phyloP scores from a whole-genome alignment of 768 basidiomycete species.

The Plicaturopsis crispa region DNA sequence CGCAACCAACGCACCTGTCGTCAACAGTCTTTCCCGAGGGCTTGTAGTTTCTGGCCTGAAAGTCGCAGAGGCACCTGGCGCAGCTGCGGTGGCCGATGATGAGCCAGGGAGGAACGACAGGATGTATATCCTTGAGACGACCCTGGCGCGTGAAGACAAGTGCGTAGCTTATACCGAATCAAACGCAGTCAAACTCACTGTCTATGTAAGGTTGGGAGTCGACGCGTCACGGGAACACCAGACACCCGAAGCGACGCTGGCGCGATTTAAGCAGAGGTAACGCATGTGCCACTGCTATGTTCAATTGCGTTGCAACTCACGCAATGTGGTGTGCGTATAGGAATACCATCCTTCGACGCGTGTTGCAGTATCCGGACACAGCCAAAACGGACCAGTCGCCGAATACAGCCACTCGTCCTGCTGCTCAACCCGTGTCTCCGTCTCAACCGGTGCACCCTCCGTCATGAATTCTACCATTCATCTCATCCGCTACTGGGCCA shows the following conservation, averaged over 20 bases:
- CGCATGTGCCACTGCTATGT: slow-evolving; percentile 8
- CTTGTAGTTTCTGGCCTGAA: slow-evolving; percentile 51
- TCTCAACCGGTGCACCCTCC: too few relatives aligned
- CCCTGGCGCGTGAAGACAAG: slow-evolving; percentile 37
- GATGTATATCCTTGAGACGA: slow-evolving; percentile 75
- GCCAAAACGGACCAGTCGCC: too few relatives aligned
- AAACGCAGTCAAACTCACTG: not conserved
- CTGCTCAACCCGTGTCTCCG: too few relatives aligned
- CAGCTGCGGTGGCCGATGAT: slow-evolving; percentile 44
- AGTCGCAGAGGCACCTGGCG: slow-evolving; percentile 68
- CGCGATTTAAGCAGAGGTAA: slow-evolving; percentile 66
- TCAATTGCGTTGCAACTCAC: not conserved
- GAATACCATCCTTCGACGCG: slow-evolving; percentile 46
- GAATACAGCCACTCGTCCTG: too few relatives aligned
- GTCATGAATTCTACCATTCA: too few relatives aligned
- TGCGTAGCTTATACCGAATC: not conserved
- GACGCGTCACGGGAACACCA: slow-evolving; percentile 25
- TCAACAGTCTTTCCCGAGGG: slow-evolving; percentile 42
- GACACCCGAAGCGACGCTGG: slow-evolving; percentile 42
- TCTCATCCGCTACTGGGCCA: too few relatives aligned
- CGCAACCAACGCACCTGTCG: slow-evolving; percentile 28
- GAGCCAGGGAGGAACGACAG: slow-evolving; percentile 43
- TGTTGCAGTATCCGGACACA: slow-evolving; percentile 43
- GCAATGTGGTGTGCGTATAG: slow-evolving; percentile 26
- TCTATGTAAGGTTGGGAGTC: slow-evolving; percentile 5